Conservation (phyloP, 805 yeast species). For the Alloascoidea africana region DNA sequence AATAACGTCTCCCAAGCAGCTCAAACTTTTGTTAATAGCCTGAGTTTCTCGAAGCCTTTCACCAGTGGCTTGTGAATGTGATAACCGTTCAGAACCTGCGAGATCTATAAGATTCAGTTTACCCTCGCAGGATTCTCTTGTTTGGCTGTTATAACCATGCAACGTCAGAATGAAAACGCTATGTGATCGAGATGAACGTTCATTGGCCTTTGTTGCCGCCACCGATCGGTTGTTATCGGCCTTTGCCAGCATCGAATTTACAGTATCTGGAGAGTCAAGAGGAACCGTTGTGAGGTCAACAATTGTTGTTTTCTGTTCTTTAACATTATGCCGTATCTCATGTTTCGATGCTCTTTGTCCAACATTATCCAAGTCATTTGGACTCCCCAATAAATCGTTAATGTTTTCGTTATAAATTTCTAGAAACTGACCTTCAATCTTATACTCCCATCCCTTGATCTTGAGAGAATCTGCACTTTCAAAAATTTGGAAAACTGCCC, state of each 20-base stretch:
- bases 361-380: slow-evolving; percentile 10
- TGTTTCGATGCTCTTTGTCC: slow-evolving; percentile 21
- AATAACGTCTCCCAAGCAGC: slow-evolving; percentile 85
- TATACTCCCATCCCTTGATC: slow-evolving; percentile 47
- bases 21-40: slow-evolving; percentile 74
- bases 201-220: slow-evolving; percentile 71
- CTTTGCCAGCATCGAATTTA: slow-evolving; percentile 29
- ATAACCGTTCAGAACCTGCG: slow-evolving; percentile 86
- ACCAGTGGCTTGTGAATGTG: slow-evolving; percentile 64
- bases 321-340: slow-evolving; percentile 61
- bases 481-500: slow-evolving; percentile 60
- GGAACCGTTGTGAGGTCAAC: slow-evolving; percentile 39
- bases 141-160: slow-evolving; percentile 32
- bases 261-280: slow-evolving; percentile 32
- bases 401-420: slow-evolving; percentile 84
- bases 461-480: slow-evolving; percentile 30
- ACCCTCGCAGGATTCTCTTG: slow-evolving; percentile 38
- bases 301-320: slow-evolving; percentile 35
- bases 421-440: slow-evolving; percentile 56
- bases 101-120: slow-evolving; percentile 71
- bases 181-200: slow-evolving; percentile 84
- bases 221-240: slow-evolving; percentile 58
- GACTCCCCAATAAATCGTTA: slow-evolving; percentile 40
- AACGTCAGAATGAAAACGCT: slow-evolving; percentile 58
- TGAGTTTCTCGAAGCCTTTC: slow-evolving; percentile 76